Evolutionary conservation across 176 grass and related monocot species (phyloP), one percentile per base, ranked within the genome.

Genomic region (Elaeis guineensis): DNA sequence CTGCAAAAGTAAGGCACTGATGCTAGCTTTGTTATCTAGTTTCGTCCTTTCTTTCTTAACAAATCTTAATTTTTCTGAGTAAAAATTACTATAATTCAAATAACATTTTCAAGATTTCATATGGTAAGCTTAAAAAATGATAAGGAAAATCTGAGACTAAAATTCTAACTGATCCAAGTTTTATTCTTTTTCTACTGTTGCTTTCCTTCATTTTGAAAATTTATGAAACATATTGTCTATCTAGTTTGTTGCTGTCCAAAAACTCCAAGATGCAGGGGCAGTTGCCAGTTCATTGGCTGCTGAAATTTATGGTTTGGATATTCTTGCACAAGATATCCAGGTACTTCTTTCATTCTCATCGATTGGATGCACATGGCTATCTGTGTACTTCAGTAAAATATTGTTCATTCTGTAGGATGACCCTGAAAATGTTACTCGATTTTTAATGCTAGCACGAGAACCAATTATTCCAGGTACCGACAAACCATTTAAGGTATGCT

Each of bases 281-380:
- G 81, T 95, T 58, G 90, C 90, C 64, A 95, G 90, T 63, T 87
- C 83, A 3, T 78, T 85, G 59, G 83, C 90, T 57, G 86, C 86
- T 75, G 54, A 95, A 66, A 68, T 95, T 21, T 95, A 90, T 70
- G 90, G 77, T 21, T 61, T 90, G 50, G 73, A 95, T 77, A 86
- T 95, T 73, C 82, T 95, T 66, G 86, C 77, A 48, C 70, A 72
- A 57, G 88, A 90, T 70, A 95, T 95, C 64, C 83, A 95, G 90
- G 90, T 95, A 83, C 18, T 17, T 5, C 68, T 35, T 12, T 2
- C 17, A 24, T 61, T 65, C 5, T 53, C 58, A 53, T 51, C 62
- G 4, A 75, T 67, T 58, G 67, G 23, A 63, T 21, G 49, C 3
- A 52, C 2, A 17, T 51, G 26, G 49, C 19, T 69, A 2, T 52